These are phyloP conservation scores for Xanthoconium separans DNA, from an alignment of 1,284 basidiomycete species.

Conservation along the genomic window DNA sequence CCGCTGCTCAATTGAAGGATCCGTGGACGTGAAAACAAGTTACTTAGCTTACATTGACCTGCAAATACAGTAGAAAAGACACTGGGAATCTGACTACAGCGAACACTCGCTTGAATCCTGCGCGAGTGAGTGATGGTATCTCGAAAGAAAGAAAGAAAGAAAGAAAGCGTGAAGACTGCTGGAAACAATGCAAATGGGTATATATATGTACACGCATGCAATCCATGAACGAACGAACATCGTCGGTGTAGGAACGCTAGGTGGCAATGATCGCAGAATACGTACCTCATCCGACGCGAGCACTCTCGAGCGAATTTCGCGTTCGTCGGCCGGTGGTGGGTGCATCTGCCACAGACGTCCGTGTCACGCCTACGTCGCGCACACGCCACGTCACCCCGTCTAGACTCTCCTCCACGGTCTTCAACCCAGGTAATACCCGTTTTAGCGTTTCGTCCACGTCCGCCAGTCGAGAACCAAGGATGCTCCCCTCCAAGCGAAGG, in stretches of 20 bases:
- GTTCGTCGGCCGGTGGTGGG: conserved; percentile 13
- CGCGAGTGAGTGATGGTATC: neutral
- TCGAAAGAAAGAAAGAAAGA: too few relatives aligned
- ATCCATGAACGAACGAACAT: neutral
- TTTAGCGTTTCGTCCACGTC: conserved; percentile 22
- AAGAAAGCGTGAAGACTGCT: neutral
- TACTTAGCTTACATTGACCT: too few relatives aligned
- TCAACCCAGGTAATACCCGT: conserved; percentile 21
- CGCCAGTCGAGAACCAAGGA: conserved; percentile 14
- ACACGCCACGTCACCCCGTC: conserved; percentile 14
- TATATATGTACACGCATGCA: neutral
- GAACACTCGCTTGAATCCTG: neutral
- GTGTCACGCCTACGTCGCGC: conserved; percentile 8
- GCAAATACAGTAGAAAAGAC: neutral
- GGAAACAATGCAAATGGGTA: neutral
- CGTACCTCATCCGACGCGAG: neutral
- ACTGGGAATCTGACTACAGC: neutral
- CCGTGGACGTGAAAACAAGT: too few relatives aligned
- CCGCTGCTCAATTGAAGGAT: too few relatives aligned
- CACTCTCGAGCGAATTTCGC: conserved; percentile 11
- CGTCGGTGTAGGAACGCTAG: neutral
- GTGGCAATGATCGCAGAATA: neutral
- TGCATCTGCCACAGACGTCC: neutral
- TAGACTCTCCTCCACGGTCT: conserved; percentile 21
- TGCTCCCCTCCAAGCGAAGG: conserved; percentile 15